Conservation (phyloP, 345 rosid species). For the Citrus maxima region DNA sequence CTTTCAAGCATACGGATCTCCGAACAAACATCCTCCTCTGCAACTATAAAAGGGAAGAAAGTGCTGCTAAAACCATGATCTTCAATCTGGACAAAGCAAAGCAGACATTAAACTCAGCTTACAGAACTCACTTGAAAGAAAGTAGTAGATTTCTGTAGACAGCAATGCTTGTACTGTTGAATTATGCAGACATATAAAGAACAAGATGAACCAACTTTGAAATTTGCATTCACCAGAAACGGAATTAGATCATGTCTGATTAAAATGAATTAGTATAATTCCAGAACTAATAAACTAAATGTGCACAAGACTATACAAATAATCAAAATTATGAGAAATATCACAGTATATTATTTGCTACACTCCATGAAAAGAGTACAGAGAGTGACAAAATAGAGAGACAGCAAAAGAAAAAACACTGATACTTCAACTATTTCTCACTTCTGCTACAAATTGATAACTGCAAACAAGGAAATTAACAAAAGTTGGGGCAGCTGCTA, state of each 20-base stretch:
- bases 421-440: constrained; percentile 2
- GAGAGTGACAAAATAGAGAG: neutral
- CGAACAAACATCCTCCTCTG: constrained; percentile 75
- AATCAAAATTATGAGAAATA: constrained; percentile 2
- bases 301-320: neutral
- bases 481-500: neutral
- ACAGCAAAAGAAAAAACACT: neutral
- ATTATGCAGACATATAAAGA: neutral
- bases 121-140: constrained; percentile 1
- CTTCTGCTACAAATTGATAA: neutral
- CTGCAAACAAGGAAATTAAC: neutral
- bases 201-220: neutral
- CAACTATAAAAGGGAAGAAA: constrained; percentile 94
- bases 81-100: constrained; percentile 68
- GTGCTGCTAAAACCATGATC: constrained; percentile 81
- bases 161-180: neutral
- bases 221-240: neutral
- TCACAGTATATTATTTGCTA: neutral
- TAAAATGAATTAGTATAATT: neutral
- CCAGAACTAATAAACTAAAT: neutral
- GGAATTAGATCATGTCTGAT: neutral
- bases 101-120: constrained; percentile 15
- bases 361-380: neutral
- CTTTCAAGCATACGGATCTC: constrained; percentile 84
- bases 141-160: neutral